A percentile compares a stretch with the other conserved stretches of the same genome.
These are phyloP conservation scores for Ascochyta fabae DNA, from an alignment of 2,329 filamentous ascomycete species.

Conservation along the genomic window DNA sequence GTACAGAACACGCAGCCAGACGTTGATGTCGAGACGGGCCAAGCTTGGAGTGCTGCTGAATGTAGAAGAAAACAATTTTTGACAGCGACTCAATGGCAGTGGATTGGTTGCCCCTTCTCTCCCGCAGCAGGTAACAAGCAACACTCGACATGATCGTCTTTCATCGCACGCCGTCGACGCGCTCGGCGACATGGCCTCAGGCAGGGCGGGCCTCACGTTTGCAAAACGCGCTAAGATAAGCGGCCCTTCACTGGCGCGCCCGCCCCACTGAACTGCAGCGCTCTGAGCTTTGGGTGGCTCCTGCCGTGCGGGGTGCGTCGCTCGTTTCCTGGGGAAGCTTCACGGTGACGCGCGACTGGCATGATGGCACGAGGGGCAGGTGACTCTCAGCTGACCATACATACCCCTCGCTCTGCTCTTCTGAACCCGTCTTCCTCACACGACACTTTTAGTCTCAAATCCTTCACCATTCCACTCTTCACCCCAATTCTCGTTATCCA, in stretches of 20 bases:
- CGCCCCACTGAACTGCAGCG: conserved; percentile 27
- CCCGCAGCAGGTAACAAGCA: neutral
- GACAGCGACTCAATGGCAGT: no score
- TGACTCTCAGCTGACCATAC: conserved; percentile 32
- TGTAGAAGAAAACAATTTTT: neutral
- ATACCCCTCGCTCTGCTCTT: conserved; percentile 18
- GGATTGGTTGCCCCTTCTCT: neutral
- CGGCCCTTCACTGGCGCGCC: conserved; percentile 21
- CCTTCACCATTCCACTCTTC: conserved; percentile 24
- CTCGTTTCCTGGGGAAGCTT: conserved; percentile 34
- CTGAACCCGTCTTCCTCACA: conserved; percentile 21
- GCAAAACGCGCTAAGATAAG: conserved; percentile 18
- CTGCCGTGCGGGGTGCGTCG: conserved; percentile 30
- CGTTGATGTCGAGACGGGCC: neutral
- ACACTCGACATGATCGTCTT: neutral
- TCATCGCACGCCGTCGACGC: neutral
- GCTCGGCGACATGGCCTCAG: conserved; percentile 20
- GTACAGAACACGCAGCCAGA: neutral
- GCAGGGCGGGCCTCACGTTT: conserved; percentile 17
- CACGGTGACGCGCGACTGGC: conserved; percentile 25
- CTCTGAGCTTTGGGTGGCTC: conserved; percentile 22
- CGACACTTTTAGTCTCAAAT: conserved; percentile 25
- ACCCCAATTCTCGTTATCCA: conserved; percentile 24
- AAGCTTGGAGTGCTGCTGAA: neutral
- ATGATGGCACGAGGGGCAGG: conserved; percentile 28